A percentile compares a stretch with the other conserved stretches of the same genome.
phyloP scores from a whole-genome alignment of 345 rosid species.

The Syzygium grande region DNA sequence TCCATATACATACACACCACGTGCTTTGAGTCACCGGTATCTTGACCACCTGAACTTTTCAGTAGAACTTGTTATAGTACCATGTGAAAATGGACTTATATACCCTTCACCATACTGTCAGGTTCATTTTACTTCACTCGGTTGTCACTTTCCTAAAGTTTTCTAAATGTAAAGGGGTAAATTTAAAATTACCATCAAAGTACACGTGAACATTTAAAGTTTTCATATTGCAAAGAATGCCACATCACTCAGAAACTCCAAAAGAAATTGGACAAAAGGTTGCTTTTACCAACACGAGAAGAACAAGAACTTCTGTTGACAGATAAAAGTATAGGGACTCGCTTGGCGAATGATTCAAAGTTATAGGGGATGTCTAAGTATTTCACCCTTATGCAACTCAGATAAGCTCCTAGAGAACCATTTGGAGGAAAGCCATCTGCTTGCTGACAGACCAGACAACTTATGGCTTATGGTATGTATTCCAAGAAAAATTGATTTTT shows the following conservation, averaged over 20 bases:
- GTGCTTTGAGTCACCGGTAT: neutral
- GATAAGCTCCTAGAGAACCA: neutral
- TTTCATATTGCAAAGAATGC: neutral
- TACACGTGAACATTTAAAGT: neutral
- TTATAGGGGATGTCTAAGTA: neutral
- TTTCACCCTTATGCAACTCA: neutral
- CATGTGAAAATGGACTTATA: neutral
- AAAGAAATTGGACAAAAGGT: neutral
- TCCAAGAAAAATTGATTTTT: neutral
- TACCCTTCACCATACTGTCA: neutral
- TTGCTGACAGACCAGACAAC: neutral
- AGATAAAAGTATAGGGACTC: neutral
- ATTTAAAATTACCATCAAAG: neutral
- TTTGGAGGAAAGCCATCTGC: neutral
- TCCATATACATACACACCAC: neutral
- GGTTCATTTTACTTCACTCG: neutral
- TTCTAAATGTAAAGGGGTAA: neutral
- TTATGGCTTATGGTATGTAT: neutral
- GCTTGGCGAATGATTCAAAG: neutral
- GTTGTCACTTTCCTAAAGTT: neutral
- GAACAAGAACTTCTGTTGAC: neutral
- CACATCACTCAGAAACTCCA: neutral
- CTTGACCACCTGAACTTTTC: neutral
- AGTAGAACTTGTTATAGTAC: neutral
- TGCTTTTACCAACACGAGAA: neutral